phyloP scores from a whole-genome alignment of 805 yeast genomes.

The Hanseniaspora valbyensis region DNA sequence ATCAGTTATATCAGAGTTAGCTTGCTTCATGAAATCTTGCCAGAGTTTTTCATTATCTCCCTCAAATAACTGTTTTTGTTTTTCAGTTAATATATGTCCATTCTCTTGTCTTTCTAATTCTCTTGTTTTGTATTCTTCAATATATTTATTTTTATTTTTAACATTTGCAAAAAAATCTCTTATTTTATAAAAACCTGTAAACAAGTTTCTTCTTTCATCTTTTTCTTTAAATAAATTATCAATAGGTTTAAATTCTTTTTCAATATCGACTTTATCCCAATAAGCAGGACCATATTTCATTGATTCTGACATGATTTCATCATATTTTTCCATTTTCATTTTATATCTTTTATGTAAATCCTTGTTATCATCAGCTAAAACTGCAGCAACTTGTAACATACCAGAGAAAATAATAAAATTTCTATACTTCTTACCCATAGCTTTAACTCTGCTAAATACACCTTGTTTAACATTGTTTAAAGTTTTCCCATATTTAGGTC shows the following conservation, averaged over 20 bases:
- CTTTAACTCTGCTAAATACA: background rate
- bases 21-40: slow-evolving; percentile 11
- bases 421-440: slow-evolving; percentile 2
- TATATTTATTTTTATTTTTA: slow-evolving; percentile 18
- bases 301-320: slow-evolving; percentile 32
- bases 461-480: background rate
- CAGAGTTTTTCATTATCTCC: slow-evolving; percentile 2
- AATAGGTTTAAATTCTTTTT: slow-evolving; percentile 33
- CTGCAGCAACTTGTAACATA: slow-evolving; percentile 37
- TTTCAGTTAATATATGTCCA: background rate
- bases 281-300: slow-evolving; percentile 29
- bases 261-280: slow-evolving; percentile 29
- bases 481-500: background rate
- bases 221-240: slow-evolving; percentile 27
- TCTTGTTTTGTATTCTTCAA: slow-evolving; percentile 22
- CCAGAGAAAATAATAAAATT: slow-evolving; percentile 36
- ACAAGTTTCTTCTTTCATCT: slow-evolving; percentile 16
- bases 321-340: slow-evolving; percentile 31
- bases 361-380: slow-evolving; percentile 32
- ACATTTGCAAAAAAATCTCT: slow-evolving; percentile 21
- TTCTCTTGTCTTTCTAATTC: background rate
- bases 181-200: slow-evolving; percentile 15
- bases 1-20: slow-evolving; percentile 22
- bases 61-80: background rate
- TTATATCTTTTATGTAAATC: slow-evolving; percentile 33